Percentiles rank a stretch among this genome's conserved stretches.
Conservation (phyloP, 441 rosid species). For the Mallotus japonicus region DNA sequence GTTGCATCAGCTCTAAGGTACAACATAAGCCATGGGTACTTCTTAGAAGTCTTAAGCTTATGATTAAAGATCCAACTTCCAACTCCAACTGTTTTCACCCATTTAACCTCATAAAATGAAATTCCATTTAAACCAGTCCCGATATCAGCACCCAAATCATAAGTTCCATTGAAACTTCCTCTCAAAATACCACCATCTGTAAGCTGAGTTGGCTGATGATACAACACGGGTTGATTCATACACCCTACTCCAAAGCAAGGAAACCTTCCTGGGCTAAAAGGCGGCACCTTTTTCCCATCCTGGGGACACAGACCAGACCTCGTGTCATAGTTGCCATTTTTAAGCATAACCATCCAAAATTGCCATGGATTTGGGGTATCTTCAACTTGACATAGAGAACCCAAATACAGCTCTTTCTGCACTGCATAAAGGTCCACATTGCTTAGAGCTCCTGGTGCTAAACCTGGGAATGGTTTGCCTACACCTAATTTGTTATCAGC, state of each 20-base stretch:
- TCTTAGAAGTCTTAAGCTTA: slow-evolving; percentile 67
- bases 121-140: slow-evolving; percentile 23
- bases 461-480: slow-evolving; percentile 33
- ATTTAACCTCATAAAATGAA: slow-evolving; percentile 60
- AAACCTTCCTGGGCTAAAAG: slow-evolving; percentile 55
- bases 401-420: slow-evolving; percentile 66
- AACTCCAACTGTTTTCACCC: slow-evolving; percentile 64
- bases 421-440: slow-evolving; percentile 58
- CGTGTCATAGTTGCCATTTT: slow-evolving; percentile 74
- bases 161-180: slow-evolving; percentile 72
- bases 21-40: slow-evolving; percentile 93
- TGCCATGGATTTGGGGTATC: slow-evolving; percentile 78
- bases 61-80: slow-evolving; percentile 80
- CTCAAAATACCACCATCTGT: slow-evolving; percentile 39
- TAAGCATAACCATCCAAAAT: slow-evolving; percentile 94
- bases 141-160: slow-evolving; percentile 57
- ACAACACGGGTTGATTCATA: slow-evolving; percentile 73
- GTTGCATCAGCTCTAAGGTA: slow-evolving; percentile 83
- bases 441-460: slow-evolving; percentile 22
- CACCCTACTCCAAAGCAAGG: slow-evolving; percentile 86
- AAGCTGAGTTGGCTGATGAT: slow-evolving; percentile 56
- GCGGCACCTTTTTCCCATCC: slow-evolving; percentile 57
- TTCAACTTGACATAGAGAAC: slow-evolving; percentile 65
- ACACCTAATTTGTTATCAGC: slow-evolving; percentile 69
- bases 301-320: slow-evolving; percentile 59